Evolutionary conservation across 768 basidiomycete genomes (phyloP).

Genomic region (Calvatia gigantea): DNA sequence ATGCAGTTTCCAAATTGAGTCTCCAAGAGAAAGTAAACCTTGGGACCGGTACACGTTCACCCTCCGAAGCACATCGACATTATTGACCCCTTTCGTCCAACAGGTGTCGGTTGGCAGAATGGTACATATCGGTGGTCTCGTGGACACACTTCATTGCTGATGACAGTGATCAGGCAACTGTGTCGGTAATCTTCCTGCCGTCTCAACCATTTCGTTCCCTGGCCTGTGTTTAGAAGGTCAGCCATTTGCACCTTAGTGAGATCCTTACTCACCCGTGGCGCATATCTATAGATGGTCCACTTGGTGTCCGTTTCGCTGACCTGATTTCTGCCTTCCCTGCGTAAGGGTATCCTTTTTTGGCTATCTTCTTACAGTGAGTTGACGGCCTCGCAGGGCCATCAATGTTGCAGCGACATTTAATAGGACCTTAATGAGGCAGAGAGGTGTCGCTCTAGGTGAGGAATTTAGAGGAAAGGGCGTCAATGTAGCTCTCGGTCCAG

Average conservation of each 20-base stretch:
- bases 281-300: constrained; percentile 33
- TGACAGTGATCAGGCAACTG: constrained; percentile 31
- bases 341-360: constrained; percentile 24
- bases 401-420: constrained; percentile 54
- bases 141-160: neutral
- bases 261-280: neutral
- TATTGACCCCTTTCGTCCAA: neutral
- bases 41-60: constrained; percentile 40
- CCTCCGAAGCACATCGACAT: neutral
- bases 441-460: constrained; percentile 53
- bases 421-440: constrained; percentile 50
- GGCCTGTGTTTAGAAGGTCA: constrained; percentile 50
- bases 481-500: constrained; percentile 48
- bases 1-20: constrained; percentile 47
- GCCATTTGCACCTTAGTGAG: neutral
- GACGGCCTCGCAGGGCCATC: constrained; percentile 31
- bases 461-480: constrained; percentile 64
- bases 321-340: constrained; percentile 46
- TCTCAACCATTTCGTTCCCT: constrained; percentile 43
- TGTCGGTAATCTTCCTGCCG: constrained; percentile 47
- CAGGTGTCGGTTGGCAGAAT: constrained; percentile 42
- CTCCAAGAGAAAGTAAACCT: constrained; percentile 55
- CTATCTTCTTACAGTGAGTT: neutral
- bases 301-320: constrained; percentile 49
- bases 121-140: constrained; percentile 20